These are phyloP conservation scores for Acanthamoeba quina DNA, from an alignment of 208 protist species.

Conservation along the genomic window DNA sequence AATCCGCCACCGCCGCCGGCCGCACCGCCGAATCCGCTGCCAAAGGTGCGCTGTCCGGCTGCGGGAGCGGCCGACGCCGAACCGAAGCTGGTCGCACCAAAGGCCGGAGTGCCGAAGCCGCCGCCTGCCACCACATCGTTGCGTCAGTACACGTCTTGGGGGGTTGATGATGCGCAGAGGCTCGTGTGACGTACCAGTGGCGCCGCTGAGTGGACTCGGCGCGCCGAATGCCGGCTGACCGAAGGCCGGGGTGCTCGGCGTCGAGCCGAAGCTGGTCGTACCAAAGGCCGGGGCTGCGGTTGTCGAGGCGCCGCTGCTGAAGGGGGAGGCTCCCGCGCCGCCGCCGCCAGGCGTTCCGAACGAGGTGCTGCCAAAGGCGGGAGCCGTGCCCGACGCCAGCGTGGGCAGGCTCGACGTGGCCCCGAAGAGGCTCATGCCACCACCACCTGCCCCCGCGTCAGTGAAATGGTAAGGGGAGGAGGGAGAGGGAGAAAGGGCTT, in stretches of 20 bases:
- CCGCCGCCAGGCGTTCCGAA: neutral
- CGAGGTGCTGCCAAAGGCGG: slow-evolving; percentile 3
- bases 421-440: slow-evolving; percentile 9
- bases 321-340: neutral
- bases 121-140: neutral
- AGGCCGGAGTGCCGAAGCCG: slow-evolving; percentile 19
- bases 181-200: neutral
- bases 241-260: neutral
- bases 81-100: neutral
- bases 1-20: neutral
- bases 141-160: neutral
- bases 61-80: neutral
- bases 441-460: neutral
- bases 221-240: slow-evolving; percentile 11
- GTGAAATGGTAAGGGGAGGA: too few species aligned
- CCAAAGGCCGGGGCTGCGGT: neutral
- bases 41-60: neutral
- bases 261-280: neutral
- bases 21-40: neutral
- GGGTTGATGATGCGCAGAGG: neutral
- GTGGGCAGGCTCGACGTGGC: slow-evolving; percentile 4
- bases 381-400: neutral
- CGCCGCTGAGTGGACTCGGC: neutral
- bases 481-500: neutral
- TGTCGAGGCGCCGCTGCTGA: neutral